Percentiles rank a stretch among this genome's conserved stretches.
These are phyloP conservation scores for Pseudopithomyces maydicus DNA, from an alignment of 2,329 filamentous ascomycete species.

Conservation along the genomic window DNA sequence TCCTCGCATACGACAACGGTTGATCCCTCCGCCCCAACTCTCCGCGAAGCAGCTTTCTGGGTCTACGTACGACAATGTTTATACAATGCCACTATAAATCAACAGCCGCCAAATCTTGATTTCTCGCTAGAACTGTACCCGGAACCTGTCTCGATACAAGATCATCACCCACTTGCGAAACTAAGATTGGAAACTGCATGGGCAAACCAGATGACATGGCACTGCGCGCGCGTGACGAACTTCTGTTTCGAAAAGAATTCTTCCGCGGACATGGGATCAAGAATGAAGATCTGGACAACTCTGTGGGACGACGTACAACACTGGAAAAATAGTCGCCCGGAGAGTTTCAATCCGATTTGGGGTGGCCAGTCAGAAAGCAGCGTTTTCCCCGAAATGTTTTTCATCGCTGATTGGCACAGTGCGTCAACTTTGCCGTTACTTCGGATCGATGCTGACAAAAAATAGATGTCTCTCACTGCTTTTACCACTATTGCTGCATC, in stretches of 20 bases:
- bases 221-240: constrained; percentile 35
- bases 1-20: constrained; percentile 32
- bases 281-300: constrained; percentile 23
- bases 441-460: background rate
- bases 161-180: constrained; percentile 29
- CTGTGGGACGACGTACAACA: constrained; percentile 28
- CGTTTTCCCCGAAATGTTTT: constrained; percentile 31
- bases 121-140: constrained; percentile 33
- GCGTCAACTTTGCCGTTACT: background rate
- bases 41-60: constrained; percentile 41
- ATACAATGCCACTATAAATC: constrained; percentile 39
- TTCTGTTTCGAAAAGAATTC: constrained; percentile 33
- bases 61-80: constrained; percentile 41
- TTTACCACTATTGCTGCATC: constrained; percentile 36
- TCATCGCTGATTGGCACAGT: constrained; percentile 42
- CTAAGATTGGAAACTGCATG: constrained; percentile 37
- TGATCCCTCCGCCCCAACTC: constrained; percentile 38
- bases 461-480: constrained; percentile 29
- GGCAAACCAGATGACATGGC: constrained; percentile 41
- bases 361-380: constrained; percentile 18
- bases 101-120: constrained; percentile 36
- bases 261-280: constrained; percentile 16
- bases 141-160: constrained; percentile 24
- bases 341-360: constrained; percentile 37
- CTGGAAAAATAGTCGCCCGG: constrained; percentile 31